These are phyloP conservation scores for Piloderma croceum DNA, from an alignment of 768 basidiomycete species.

Conservation along the genomic window DNA sequence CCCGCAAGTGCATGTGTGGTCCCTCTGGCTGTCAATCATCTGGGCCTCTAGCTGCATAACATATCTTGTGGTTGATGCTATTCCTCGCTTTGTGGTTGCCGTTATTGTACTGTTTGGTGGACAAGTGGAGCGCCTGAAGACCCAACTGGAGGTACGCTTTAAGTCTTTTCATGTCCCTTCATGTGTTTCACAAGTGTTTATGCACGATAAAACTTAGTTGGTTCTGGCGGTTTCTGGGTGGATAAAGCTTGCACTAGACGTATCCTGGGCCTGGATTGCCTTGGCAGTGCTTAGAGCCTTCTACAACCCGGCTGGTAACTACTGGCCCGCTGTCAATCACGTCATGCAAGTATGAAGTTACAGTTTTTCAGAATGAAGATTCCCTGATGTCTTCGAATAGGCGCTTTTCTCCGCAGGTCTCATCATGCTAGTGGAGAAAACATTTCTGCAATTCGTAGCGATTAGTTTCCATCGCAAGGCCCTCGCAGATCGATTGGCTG, in stretches of 20 bases:
- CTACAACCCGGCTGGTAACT: constrained; percentile 37
- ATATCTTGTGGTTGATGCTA: constrained; percentile 57
- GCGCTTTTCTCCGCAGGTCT: constrained; percentile 40
- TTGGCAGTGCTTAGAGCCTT: constrained; percentile 37
- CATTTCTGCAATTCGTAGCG: constrained; percentile 69
- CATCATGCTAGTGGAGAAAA: constrained; percentile 46
- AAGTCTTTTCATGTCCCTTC: not conserved
- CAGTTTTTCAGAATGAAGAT: too few species aligned
- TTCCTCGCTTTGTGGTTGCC: constrained; percentile 51
- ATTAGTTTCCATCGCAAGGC: constrained; percentile 78
- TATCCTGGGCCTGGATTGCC: constrained; percentile 70
- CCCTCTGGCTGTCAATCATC: constrained; percentile 62
- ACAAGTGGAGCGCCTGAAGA: constrained; percentile 60
- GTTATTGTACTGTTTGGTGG: constrained; percentile 51
- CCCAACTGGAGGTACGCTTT: constrained; percentile 56
- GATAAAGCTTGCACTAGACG: constrained; percentile 64
- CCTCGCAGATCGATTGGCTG: constrained; percentile 64
- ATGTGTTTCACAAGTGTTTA: too few species aligned
- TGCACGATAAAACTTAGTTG: too few species aligned
- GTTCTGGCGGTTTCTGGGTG: constrained; percentile 63
- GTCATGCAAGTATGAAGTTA: constrained; percentile 67
- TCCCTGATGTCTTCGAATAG: too few species aligned
- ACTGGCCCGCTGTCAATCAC: constrained; percentile 64
- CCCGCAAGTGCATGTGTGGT: constrained; percentile 56
- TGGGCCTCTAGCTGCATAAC: constrained; percentile 62